These are phyloP conservation scores for Colletotrichum phormii DNA, from an alignment of 2,329 filamentous ascomycete genomes.

Conservation along the genomic window DNA sequence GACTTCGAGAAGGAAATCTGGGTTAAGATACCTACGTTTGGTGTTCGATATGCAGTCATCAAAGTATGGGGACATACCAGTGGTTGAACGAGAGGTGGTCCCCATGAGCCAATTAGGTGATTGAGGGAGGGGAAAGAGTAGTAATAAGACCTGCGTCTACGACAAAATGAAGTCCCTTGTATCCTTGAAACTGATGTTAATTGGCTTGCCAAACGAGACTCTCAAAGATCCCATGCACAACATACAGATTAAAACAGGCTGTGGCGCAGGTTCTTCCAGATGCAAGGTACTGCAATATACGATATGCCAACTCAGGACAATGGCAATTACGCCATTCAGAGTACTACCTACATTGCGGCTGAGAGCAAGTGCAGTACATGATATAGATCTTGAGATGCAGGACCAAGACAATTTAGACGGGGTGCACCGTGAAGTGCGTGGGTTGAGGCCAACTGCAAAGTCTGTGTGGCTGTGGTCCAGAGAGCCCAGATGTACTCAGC, in stretches of 20 bases:
- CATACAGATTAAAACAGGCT: not conserved
- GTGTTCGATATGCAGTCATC: not conserved
- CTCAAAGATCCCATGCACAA: not conserved
- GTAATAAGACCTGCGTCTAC: not conserved
- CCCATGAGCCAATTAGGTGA: not conserved
- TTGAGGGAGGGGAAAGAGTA: not conserved
- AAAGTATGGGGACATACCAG: not conserved
- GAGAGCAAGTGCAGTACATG: not conserved
- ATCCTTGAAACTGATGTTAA: not conserved
- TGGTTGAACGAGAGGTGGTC: not conserved
- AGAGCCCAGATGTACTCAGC: slow-evolving; percentile 1
- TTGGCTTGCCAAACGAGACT: not conserved
- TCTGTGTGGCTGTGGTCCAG: not conserved
- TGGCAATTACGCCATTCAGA: not conserved
- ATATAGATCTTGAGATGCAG: not conserved
- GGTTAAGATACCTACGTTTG: not conserved
- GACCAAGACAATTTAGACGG: not conserved
- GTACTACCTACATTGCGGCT: not conserved
- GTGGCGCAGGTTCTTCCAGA: not conserved
- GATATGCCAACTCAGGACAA: not conserved
- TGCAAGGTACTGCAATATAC: not conserved
- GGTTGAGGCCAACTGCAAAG: not conserved
- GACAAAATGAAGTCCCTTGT: not conserved
- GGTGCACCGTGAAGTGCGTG: not conserved
- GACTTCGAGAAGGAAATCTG: not conserved